phyloP scores from a whole-genome alignment of 495 filamentous ascomycete species.

The Chaetomidium leptoderma region DNA sequence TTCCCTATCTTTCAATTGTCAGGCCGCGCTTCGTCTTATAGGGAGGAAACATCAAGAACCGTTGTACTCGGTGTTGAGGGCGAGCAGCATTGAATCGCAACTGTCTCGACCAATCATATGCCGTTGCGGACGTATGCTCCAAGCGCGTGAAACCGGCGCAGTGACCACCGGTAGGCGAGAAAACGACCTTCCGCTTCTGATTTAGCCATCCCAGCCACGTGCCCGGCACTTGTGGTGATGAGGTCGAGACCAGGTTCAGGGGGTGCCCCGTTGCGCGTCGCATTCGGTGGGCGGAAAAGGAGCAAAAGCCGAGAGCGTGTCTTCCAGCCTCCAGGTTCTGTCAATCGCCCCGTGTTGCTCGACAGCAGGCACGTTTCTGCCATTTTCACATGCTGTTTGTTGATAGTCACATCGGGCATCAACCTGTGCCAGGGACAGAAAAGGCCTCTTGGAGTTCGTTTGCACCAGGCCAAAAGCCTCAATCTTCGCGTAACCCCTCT shows the following conservation, averaged over 20 bases:
- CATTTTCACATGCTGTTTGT: too few relatives aligned
- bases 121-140: too few relatives aligned
- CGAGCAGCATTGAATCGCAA: background rate
- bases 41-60: background rate
- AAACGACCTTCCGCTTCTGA: constrained; percentile 5
- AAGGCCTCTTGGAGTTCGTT: too few relatives aligned
- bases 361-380: too few relatives aligned
- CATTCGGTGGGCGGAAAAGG: constrained; percentile 1
- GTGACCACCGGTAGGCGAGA: background rate
- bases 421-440: too few relatives aligned
- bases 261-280: background rate
- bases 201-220: constrained; percentile 8
- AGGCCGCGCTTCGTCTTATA: background rate
- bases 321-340: too few relatives aligned
- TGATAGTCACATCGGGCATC: too few relatives aligned
- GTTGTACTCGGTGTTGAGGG: background rate
- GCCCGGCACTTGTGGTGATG: background rate
- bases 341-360: too few relatives aligned
- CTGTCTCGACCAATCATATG: constrained; percentile 1
- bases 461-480: too few relatives aligned
- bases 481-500: too few relatives aligned
- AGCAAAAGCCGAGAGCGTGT: background rate
- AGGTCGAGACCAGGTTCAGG: background rate
- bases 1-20: too few relatives aligned
- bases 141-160: background rate